Evolutionary conservation across 192 early-diverging fungal species (phyloP).

Genomic region (Oehlia diaphana): DNA sequence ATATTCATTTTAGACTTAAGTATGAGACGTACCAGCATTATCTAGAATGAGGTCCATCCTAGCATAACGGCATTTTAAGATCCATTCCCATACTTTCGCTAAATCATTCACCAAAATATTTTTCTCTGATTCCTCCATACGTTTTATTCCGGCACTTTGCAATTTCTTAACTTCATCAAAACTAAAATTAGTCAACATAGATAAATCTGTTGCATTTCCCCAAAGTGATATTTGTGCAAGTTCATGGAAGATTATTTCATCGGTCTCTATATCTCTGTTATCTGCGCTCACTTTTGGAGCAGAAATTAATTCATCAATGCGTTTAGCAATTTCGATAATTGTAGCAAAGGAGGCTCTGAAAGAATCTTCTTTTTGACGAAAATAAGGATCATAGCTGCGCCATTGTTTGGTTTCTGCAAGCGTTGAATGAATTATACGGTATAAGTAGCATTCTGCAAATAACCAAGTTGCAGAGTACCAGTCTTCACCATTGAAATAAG

Average conservation of each 20-base stretch:
- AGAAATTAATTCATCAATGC: slow-evolving; percentile 40
- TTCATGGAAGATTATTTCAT: slow-evolving; percentile 64
- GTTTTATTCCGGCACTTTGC: slow-evolving; percentile 46
- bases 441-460: slow-evolving; percentile 83
- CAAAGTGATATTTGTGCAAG: slow-evolving; percentile 77
- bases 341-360: slow-evolving; percentile 68
- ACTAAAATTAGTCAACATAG: slow-evolving; percentile 70
- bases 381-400: slow-evolving; percentile 73
- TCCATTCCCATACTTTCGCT: slow-evolving; percentile 59
- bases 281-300: slow-evolving; percentile 25
- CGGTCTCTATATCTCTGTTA: slow-evolving; percentile 30
- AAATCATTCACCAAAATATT: slow-evolving; percentile 75
- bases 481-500: slow-evolving; percentile 53
- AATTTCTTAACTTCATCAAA: slow-evolving; percentile 68
- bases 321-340: slow-evolving; percentile 65
- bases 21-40: slow-evolving; percentile 69
- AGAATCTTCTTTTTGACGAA: slow-evolving; percentile 61
- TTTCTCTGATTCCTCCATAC: slow-evolving; percentile 49
- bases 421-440: slow-evolving; percentile 64
- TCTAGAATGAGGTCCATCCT: slow-evolving; percentile 87
- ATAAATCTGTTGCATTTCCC: slow-evolving; percentile 89
- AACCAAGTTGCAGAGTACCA: slow-evolving; percentile 84
- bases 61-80: slow-evolving; percentile 48
- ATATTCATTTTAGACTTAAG: background rate
- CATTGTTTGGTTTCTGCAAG: slow-evolving; percentile 60